Evolutionary conservation across 306 rosid species (phyloP), one percentile per base, ranked within the genome.

Genomic region (Geum urbanum): DNA sequence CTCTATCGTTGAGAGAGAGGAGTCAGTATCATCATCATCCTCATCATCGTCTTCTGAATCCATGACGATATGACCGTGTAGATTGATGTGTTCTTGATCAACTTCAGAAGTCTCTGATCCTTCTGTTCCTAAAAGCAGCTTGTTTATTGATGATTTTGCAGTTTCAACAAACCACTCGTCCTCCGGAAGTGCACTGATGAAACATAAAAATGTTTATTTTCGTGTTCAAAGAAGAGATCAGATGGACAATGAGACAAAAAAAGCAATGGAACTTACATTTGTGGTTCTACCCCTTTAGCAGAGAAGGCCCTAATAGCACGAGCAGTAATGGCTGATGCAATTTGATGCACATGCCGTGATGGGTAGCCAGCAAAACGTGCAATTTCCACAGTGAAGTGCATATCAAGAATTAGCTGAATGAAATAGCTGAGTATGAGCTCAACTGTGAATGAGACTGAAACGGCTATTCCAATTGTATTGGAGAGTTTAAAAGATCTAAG

Each of bases 321-420:
- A 45, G 97, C 92, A 50, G 80, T 94, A 53, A 94, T 91, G 71
- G 95, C 95, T 5, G 99, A 91, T 14, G 96, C 96, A 70, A 86
- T 86, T 74, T 94, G 99, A 77, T 91, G 99, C 43, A 94, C 82
- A 44, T 87, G 89, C 49, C 95, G 84, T n/a, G 92, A 87, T 53
- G 92, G 95, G 80, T 89, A 94, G 11, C 96, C 96, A 66, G 95
- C 99, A 82, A 74, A 91, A 67, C 92, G 91, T 16, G 96, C 95
- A 64, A 94, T 94, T 79, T 94, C 97, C 51, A 94, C 99, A 8
- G 99, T 91, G 72, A 91, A 94, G 87, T 94, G 99, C 99, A 94
- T 91, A 73, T 94, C 97, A 72, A 94, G 96, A 83, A 94, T 89
- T 63, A 94, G 80, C 99, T 94, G 92, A 73, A 71, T 79, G 80